These are phyloP conservation scores for Neolentinus lepideus DNA, from an alignment of 1,284 basidiomycete species.

Conservation along the genomic window DNA sequence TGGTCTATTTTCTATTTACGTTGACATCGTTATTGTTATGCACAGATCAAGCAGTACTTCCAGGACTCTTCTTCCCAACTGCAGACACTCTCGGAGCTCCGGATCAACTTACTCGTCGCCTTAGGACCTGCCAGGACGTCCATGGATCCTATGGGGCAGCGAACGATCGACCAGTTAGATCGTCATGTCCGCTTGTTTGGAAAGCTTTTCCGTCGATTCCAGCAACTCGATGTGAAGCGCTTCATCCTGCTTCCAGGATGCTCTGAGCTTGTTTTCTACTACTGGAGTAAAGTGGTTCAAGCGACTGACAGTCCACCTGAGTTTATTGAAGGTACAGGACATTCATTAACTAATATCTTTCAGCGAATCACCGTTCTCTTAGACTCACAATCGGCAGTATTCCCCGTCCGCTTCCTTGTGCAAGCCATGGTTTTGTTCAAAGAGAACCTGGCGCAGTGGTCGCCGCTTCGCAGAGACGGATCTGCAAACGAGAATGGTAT, in stretches of 20 bases:
- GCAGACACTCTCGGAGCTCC: slow-evolving; percentile 42
- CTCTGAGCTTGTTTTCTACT: slow-evolving; percentile 62
- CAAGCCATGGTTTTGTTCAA: slow-evolving; percentile 87
- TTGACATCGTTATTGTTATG: background rate
- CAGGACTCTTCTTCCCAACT: slow-evolving; percentile 49
- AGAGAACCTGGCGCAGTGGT: slow-evolving; percentile 73
- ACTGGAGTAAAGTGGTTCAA: slow-evolving; percentile 70
- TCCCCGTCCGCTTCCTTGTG: slow-evolving; percentile 75
- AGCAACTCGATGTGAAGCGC: slow-evolving; percentile 48
- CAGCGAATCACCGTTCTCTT: too few relatives aligned
- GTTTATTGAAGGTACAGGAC: slow-evolving; percentile 45
- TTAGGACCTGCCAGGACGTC: slow-evolving; percentile 20
- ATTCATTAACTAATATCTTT: too few relatives aligned
- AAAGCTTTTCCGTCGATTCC: slow-evolving; percentile 70
- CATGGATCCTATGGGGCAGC: slow-evolving; percentile 18
- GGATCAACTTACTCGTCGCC: slow-evolving; percentile 31
- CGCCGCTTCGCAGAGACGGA: slow-evolving; percentile 52
- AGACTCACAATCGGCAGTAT: slow-evolving; percentile 49
- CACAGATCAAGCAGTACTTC: slow-evolving; percentile 54
- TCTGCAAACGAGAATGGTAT: slow-evolving; percentile 53
- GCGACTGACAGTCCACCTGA: slow-evolving; percentile 49
- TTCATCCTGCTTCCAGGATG: slow-evolving; percentile 62
- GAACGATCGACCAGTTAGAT: slow-evolving; percentile 48
- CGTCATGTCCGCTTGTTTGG: slow-evolving; percentile 65
- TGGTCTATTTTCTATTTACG: too few relatives aligned